Conservation (phyloP, 345 rosid species). For the Euphorbia lathyris region DNA sequence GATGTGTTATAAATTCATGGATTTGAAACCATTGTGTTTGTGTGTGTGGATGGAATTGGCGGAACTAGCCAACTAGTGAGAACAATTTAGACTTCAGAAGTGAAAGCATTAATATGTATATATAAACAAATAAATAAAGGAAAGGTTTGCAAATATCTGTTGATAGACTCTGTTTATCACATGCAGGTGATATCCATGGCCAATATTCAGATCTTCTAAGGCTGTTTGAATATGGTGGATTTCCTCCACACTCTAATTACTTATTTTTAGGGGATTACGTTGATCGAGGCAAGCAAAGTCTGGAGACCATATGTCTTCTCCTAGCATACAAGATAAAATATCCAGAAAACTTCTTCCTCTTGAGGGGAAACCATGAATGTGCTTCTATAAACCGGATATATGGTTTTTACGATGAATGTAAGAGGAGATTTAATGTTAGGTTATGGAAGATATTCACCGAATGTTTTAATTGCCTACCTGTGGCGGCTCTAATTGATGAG, state of each 20-base stretch:
- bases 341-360: conserved; percentile 72
- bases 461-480: conserved; percentile 85
- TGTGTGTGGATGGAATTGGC: not conserved
- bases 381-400: conserved; percentile 82
- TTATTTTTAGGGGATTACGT: conserved; percentile 84
- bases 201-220: conserved; percentile 82
- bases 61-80: not conserved
- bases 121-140: not conserved
- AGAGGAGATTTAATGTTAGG: conserved; percentile 72
- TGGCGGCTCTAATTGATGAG: conserved; percentile 82
- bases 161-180: conserved; percentile 23
- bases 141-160: not conserved
- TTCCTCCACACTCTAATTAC: conserved; percentile 74
- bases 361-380: conserved; percentile 92
- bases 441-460: conserved; percentile 77
- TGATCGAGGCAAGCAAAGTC: conserved; percentile 85
- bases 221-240: conserved; percentile 83
- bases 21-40: not conserved
- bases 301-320: conserved; percentile 88
- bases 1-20: not conserved
- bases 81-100: not conserved
- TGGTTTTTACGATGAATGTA: conserved; percentile 85
- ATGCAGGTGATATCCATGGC: conserved; percentile 82
- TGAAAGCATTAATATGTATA: not conserved
- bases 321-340: conserved; percentile 81